phyloP scores from a whole-genome alignment of 495 filamentous ascomycete genomes.

The Aspergillus nidulans region DNA sequence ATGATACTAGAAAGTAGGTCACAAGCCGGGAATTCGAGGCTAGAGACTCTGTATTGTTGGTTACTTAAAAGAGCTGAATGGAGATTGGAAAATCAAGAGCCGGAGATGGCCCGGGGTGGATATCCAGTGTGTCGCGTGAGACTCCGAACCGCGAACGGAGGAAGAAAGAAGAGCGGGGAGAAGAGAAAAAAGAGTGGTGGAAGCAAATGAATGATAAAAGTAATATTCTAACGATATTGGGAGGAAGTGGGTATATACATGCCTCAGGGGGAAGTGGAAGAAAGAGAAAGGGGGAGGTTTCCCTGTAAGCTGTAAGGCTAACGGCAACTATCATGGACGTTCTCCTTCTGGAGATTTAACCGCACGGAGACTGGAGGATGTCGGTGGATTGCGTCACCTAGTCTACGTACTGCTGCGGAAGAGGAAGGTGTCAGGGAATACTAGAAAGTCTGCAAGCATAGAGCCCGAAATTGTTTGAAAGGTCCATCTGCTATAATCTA shows the following conservation, averaged over 20 bases:
- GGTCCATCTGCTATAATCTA: no score
- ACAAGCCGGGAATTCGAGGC: neutral
- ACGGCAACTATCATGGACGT: slow-evolving; percentile 2
- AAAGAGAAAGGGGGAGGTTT: neutral
- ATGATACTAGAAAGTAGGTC: neutral
- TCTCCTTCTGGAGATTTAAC: neutral
- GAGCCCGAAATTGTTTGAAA: no score
- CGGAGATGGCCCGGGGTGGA: neutral
- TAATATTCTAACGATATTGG: neutral
- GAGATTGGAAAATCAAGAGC: neutral
- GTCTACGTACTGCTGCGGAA: neutral
- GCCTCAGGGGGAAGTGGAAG: neutral
- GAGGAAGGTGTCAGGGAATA: neutral
- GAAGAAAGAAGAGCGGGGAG: neutral
- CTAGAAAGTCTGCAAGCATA: no score
- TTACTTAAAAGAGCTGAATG: neutral
- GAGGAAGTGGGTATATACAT: neutral
- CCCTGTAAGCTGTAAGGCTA: neutral
- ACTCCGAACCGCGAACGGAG: neutral
- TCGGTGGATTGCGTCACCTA: slow-evolving; percentile 10
- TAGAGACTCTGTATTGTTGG: neutral
- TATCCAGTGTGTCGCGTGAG: slow-evolving; percentile 5
- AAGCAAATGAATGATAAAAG: neutral
- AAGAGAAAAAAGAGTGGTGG: neutral
- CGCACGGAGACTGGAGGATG: neutral